These are phyloP conservation scores for Hermanozyma aechmeae DNA, from an alignment of 805 yeast species.

Conservation along the genomic window DNA sequence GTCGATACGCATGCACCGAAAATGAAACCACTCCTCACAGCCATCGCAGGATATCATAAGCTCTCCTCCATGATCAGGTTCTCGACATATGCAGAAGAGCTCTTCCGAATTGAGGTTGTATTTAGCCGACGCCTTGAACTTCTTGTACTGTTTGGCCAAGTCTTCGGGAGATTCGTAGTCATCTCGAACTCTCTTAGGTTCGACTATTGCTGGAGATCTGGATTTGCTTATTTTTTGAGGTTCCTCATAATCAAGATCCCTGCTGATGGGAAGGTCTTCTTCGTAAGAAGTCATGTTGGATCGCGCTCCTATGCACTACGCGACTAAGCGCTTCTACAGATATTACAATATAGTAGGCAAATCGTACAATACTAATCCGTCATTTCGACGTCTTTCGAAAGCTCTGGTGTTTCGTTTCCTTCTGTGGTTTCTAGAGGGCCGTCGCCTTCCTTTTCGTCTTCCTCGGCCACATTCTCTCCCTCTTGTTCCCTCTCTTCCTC, in stretches of 20 bases:
- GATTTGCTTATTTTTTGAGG: too few relatives aligned
- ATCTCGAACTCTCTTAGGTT: conserved; percentile 1
- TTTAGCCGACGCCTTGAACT: conserved; percentile 26
- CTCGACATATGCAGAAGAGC: conserved; percentile 68
- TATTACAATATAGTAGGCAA: too few relatives aligned
- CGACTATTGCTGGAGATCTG: too few relatives aligned
- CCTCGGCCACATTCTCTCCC: conserved; percentile 2
- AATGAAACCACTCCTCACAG: conserved; percentile 94
- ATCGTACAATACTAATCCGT: too few relatives aligned
- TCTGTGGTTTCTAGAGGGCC: too few relatives aligned
- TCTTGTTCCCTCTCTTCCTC: conserved; percentile 15
- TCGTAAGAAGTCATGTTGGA: too few relatives aligned
- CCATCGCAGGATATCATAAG: conserved; percentile 93
- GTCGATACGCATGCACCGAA: conserved; percentile 60
- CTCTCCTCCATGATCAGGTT: conserved; percentile 64
- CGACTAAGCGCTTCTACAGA: too few relatives aligned
- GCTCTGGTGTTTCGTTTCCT: too few relatives aligned
- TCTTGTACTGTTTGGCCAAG: conserved; percentile 27
- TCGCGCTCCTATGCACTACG: too few relatives aligned
- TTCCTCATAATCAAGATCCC: too few relatives aligned
- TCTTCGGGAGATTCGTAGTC: conserved; percentile 20
- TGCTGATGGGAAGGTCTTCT: too few relatives aligned
- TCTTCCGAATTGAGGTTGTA: conserved; percentile 48
- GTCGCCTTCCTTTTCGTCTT: not conserved
- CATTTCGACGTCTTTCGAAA: too few relatives aligned